Base-by-base conservation (phyloP, 108 stramenopile species). In the Nannochloropsis gaditana region DNA sequence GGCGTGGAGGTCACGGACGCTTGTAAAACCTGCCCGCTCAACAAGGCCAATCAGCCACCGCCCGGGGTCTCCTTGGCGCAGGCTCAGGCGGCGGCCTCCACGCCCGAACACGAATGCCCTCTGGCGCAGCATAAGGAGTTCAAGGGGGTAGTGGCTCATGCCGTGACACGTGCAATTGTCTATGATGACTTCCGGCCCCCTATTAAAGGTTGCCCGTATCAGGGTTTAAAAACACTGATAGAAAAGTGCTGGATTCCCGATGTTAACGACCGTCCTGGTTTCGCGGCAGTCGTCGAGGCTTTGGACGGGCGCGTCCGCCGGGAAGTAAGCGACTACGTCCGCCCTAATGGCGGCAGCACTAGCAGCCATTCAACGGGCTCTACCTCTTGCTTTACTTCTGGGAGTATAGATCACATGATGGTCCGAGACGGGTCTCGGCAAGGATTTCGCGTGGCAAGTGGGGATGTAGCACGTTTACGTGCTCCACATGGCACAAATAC, bases 91-190 rank as follows among this genome's bases (percentile, higher is more conserved):
- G 59, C 59, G 15, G 59, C 59, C 59, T 73, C 59, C 4, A 73
- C 59, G 59, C 59, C 59, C n/a, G 59, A 73, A n/a, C 59, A 73
- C 59, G 59, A 73, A n/a, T 73, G 59, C n/a, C 59, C 59, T n/a
- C 59, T 73, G 19, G 59, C 59, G 19, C 59, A 73, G n/a, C 59
- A 73, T n/a, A 73, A 73, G 59, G 59, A 73, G 59, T 73, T 73
- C 59, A 73, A 73, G 59, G 59, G 59, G 19, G 59, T 73, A n/a
- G 59, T 73, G 59, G 59, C 59, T 73, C 59, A 73, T 73, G 59
- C 59, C 15, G 59, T 73, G 59, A 73, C 59, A n/a, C 59, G 59
- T 15, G 59, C 59, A 15, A n/a, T 73, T 15, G 59, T 73, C 2
- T 73, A 73, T n/a, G 59, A 73, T n/a, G 59, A 73, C n/a, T n/a